phyloP scores from a whole-genome alignment of 2,329 filamentous ascomycete genomes.

The Gaeumannomyces tritici region DNA sequence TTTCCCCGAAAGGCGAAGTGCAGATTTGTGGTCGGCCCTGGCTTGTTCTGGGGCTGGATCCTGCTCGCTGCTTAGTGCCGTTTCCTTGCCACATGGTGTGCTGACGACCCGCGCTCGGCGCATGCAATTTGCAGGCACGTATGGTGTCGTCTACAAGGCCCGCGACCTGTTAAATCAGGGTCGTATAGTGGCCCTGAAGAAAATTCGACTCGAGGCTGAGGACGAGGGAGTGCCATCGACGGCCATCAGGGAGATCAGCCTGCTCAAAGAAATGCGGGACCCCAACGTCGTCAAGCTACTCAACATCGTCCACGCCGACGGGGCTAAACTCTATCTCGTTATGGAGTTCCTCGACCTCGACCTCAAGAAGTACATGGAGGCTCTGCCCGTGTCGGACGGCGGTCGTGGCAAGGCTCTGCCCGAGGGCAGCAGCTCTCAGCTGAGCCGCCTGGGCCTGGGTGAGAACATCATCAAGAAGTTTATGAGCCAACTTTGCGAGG shows the following conservation, averaged over 20 bases:
- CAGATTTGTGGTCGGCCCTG: neutral
- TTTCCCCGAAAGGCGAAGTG: neutral
- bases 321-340: slow-evolving; percentile 85
- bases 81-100: neutral
- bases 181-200: slow-evolving; percentile 82
- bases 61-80: neutral
- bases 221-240: slow-evolving; percentile 86
- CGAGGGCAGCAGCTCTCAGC: slow-evolving; percentile 55
- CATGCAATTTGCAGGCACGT: slow-evolving; percentile 52
- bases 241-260: slow-evolving; percentile 82
- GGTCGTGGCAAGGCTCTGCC: slow-evolving; percentile 74
- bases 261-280: slow-evolving; percentile 87
- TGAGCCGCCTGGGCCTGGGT: slow-evolving; percentile 61
- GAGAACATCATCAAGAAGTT: slow-evolving; percentile 83
- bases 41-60: neutral
- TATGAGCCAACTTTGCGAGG: slow-evolving; percentile 75
- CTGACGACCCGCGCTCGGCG: neutral
- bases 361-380: slow-evolving; percentile 91
- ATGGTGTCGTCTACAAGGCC: slow-evolving; percentile 88
- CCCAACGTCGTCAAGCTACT: slow-evolving; percentile 75
- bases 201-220: slow-evolving; percentile 85
- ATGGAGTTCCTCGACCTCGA: slow-evolving; percentile 83
- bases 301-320: slow-evolving; percentile 87
- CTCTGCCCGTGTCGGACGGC: slow-evolving; percentile 69
- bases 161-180: slow-evolving; percentile 68